These are phyloP conservation scores for Dioszegia crocea DNA, from an alignment of 768 basidiomycete species.

Conservation along the genomic window DNA sequence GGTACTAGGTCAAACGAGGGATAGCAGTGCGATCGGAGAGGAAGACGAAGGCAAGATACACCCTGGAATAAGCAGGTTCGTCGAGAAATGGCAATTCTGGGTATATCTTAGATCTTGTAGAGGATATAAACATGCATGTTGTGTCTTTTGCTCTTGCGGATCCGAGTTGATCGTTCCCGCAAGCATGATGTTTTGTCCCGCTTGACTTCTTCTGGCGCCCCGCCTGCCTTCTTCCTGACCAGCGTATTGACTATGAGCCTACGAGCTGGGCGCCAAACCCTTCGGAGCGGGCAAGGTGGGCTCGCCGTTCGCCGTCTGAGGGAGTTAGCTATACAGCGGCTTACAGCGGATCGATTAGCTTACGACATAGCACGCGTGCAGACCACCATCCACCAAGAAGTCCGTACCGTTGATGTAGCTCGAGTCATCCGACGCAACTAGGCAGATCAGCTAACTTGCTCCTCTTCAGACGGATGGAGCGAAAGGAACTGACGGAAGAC, in stretches of 20 bases:
- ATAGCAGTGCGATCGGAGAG: too few species aligned
- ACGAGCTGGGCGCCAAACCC: conserved; percentile 18
- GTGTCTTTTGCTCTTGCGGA: not conserved
- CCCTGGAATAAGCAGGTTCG: too few species aligned
- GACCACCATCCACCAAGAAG: conserved; percentile 92
- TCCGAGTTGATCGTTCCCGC: not conserved
- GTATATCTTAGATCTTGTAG: not conserved
- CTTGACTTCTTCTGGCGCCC: not conserved
- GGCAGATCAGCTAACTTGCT: conserved; percentile 4
- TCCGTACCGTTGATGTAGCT: conserved; percentile 95
- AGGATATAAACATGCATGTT: conserved; percentile 5
- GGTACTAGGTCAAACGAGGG: conserved; percentile 28
- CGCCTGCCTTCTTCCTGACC: not conserved
- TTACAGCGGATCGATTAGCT: conserved; percentile 16
- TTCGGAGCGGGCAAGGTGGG: conserved; percentile 14
- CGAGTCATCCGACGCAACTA: conserved; percentile 89
- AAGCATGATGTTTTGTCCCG: not conserved
- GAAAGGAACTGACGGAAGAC: conserved; percentile 71
- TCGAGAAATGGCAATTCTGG: not conserved
- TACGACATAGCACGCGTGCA: conserved; percentile 81
- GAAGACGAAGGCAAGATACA: too few species aligned
- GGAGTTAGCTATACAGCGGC: not conserved
- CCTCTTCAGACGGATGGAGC: not conserved
- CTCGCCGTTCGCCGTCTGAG: conserved; percentile 27
- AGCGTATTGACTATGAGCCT: not conserved